A percentile compares a stretch with the other conserved stretches of the same genome.
phyloP scores from a whole-genome alignment of 257 asterid species.

The Solanum megistacrolobum region DNA sequence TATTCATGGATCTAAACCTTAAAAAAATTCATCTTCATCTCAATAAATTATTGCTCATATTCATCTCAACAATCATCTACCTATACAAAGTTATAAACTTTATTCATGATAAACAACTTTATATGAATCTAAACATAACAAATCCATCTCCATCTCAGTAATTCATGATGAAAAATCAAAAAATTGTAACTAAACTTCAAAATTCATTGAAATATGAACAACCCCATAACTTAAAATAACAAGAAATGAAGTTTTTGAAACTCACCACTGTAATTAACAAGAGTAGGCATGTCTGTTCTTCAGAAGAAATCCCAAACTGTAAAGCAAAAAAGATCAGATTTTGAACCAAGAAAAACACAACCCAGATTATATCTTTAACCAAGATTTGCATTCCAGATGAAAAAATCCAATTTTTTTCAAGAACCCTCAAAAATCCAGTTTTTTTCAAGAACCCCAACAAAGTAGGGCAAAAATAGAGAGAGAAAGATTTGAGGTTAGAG shows the following conservation, averaged over 20 bases:
- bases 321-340: conserved; percentile 32
- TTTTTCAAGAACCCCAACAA: conserved; percentile 22
- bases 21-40: background rate
- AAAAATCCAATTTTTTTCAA: conserved; percentile 14
- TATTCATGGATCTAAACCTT: background rate
- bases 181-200: background rate
- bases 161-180: background rate
- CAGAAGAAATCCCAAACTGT: conserved; percentile 33
- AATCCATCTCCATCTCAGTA: background rate
- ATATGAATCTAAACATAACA: background rate
- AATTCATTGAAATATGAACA: background rate
- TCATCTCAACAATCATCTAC: background rate
- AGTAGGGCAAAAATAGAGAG: conserved; percentile 44
- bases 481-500: background rate
- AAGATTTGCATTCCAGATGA: conserved; percentile 39
- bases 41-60: background rate
- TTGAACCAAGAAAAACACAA: conserved; percentile 33
- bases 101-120: background rate
- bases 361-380: conserved; percentile 46
- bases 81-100: background rate
- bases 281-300: conserved; percentile 66
- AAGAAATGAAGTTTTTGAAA: background rate
- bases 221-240: background rate
- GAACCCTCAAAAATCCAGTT: conserved; percentile 25
- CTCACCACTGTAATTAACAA: conserved; percentile 88